Evolutionary conservation across 2,329 filamentous ascomycete genomes (phyloP), one percentile per base, ranked within the genome.

Genomic region (Cladophialophora exuberans): DNA sequence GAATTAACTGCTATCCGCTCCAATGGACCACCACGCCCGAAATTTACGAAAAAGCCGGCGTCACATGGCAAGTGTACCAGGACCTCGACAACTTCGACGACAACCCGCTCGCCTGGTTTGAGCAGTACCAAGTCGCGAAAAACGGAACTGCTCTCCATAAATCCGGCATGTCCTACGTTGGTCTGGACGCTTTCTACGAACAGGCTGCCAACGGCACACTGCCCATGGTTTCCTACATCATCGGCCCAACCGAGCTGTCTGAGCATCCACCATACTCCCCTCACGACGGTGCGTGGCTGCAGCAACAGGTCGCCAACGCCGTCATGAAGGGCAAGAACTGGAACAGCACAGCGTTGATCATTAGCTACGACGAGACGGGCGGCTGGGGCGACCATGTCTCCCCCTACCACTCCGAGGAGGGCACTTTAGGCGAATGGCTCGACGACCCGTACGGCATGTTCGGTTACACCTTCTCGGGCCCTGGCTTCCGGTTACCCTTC

Each of bases 301-400:
- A 82, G 63, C 75, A 78, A 63, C 70, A 79, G 62, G 70, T 83
- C 4, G 76, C 80, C 13, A 71, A 80, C 51, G 76, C 79, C 3
- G 76, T 83, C 3, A 76, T 73, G 10, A 71, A 70, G 46, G 79
- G 79, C 17, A 76, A 76, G 3, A 73, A 73, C 38, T 83, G 81
- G 63, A 70, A 71, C 38, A 73, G 70, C 17, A 81, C 79, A 1
- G 73, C 71, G 0, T 65, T 83, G 38, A 75, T 81, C 52, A 74
- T 79, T 64, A 74, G 77, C 61, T 83, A 71, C 67, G 80, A 75
- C 58, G 77, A 83, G 65, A 77, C 77, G 2, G 80, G 80, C 39
- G 80, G 80, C 23, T 82, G 73, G 67, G 79, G 79, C 10, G 80
- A 83, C 54, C 78, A 82, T 54, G 79, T 83, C 2, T 67, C 71